These are phyloP conservation scores for Solanum paucissectum DNA, from an alignment of 257 asterid genomes.

Conservation along the genomic window DNA sequence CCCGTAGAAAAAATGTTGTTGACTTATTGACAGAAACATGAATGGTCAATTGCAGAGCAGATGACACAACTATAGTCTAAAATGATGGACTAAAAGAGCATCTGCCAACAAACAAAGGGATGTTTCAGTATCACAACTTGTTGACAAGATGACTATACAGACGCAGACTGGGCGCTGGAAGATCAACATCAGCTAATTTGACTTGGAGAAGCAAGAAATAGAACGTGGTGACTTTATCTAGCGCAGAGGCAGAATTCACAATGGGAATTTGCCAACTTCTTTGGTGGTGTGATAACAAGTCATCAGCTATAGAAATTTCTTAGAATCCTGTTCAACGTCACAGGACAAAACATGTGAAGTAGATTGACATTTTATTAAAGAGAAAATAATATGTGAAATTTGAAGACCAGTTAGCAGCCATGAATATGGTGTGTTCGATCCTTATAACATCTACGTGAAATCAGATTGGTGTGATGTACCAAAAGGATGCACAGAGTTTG, in stretches of 20 bases:
- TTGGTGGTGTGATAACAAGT: background rate
- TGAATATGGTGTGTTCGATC: too few relatives aligned
- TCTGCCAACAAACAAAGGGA: background rate
- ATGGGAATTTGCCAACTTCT: too few relatives aligned
- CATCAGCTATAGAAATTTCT: background rate
- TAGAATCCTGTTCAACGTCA: too few relatives aligned
- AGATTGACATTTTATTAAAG: too few relatives aligned
- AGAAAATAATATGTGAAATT: too few relatives aligned
- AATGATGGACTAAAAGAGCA: background rate
- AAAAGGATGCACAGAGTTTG: background rate
- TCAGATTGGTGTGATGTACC: too few relatives aligned
- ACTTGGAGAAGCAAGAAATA: background rate
- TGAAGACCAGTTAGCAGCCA: too few relatives aligned
- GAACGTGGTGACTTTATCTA: background rate
- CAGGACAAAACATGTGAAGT: too few relatives aligned
- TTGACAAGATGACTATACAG: background rate
- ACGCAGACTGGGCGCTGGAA: too few relatives aligned
- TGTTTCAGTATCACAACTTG: background rate
- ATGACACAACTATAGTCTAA: background rate
- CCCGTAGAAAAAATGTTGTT: background rate
- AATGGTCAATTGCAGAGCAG: background rate
- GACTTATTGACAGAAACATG: background rate
- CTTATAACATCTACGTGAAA: too few relatives aligned
- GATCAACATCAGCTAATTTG: background rate
- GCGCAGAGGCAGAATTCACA: too few relatives aligned